phyloP scores from a whole-genome alignment of 257 asterid genomes.

The Primulina huaijiensis region DNA sequence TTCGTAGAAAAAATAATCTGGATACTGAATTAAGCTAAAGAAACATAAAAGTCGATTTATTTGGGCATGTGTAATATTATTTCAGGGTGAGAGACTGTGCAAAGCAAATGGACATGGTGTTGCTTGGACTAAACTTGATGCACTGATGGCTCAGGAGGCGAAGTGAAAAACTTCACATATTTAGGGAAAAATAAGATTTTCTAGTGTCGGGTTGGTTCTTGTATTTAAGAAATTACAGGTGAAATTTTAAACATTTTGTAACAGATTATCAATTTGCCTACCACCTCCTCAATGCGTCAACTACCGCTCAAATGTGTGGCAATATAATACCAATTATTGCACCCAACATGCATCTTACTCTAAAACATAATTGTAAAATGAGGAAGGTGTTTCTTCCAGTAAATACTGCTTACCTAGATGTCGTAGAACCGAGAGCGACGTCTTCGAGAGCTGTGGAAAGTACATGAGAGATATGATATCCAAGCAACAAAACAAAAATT shows the following conservation, averaged over 20 bases:
- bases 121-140: background rate
- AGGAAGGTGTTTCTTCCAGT: background rate
- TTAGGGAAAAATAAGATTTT: background rate
- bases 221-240: background rate
- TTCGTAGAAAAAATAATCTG: background rate
- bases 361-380: conserved; percentile 12
- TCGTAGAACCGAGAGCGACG: conserved; percentile 74
- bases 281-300: background rate
- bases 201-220: background rate
- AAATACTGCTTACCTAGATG: conserved; percentile 46
- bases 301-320: background rate
- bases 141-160: background rate
- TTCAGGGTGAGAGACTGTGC: background rate
- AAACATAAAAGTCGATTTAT: too few relatives aligned
- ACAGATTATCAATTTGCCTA: background rate
- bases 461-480: conserved; percentile 5
- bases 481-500: background rate
- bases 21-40: background rate
- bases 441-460: conserved; percentile 54
- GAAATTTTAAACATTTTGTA: too few relatives aligned
- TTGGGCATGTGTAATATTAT: too few relatives aligned
- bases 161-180: background rate
- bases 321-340: background rate
- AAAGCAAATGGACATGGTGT: background rate
- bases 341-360: conserved; percentile 11